Percentiles rank a stretch among this genome's conserved stretches.
Conservation (phyloP, 371 early-diverging fungal species). For the Pancytospora philotis region DNA sequence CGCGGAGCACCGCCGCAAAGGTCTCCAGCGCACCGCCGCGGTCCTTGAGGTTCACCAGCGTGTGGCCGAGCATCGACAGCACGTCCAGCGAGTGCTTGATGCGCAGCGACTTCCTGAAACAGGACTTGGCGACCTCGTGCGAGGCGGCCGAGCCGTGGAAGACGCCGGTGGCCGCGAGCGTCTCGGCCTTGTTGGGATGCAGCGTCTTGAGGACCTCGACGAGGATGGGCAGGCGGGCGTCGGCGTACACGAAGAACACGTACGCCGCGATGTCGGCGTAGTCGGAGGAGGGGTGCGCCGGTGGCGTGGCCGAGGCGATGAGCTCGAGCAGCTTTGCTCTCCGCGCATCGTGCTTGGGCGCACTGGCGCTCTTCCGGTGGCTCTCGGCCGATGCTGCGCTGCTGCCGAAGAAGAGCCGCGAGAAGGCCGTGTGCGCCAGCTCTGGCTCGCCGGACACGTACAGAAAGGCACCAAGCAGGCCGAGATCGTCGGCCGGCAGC, state of each 20-base stretch:
- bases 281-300: not conserved
- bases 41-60: not conserved
- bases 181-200: not conserved
- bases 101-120: not conserved
- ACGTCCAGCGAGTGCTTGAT: not conserved
- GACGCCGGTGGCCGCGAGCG: not conserved
- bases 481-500: slow-evolving; percentile 9
- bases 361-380: no score
- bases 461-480: slow-evolving; percentile 41
- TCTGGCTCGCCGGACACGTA: slow-evolving; percentile 42
- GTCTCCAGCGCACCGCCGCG: not conserved
- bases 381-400: no score
- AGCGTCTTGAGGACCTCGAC: not conserved
- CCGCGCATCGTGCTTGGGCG: not conserved
- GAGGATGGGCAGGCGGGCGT: not conserved
- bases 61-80: not conserved
- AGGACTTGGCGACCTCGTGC: not conserved
- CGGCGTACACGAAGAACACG: not conserved
- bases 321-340: not conserved
- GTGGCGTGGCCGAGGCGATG: not conserved
- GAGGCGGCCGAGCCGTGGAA: not conserved
- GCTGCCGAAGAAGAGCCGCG: not conserved
- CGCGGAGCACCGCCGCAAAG: not conserved
- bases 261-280: not conserved
- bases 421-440: slow-evolving; percentile 38